Base-by-base conservation (phyloP, 1,284 basidiomycete genomes). In the Lignosus rhinocerotis region DNA sequence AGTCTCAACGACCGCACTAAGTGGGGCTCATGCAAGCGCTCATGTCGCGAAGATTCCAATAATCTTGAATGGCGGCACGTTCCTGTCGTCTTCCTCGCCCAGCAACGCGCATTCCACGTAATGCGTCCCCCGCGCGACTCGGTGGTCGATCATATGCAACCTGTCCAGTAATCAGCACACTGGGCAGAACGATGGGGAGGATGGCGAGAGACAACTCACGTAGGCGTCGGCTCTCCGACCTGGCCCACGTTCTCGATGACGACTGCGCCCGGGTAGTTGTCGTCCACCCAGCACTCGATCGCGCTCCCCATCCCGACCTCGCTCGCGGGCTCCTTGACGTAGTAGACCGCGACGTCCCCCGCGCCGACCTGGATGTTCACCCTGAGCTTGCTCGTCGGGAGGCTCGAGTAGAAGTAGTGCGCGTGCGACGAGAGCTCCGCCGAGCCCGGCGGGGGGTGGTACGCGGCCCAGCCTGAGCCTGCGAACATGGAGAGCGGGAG, bases 331-430 rank as follows among this genome's bases (percentile, higher is more conserved):
- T 86, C 91, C 70, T 80, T 79, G 47, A 93, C 59, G 70, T 85
- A 93, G 74, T 94, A 94, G 12, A 94, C 77, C 38, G 87, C 90
- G 45, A 94, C 80, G 67, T 94, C 91, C 3, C 91, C 91, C 36
- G 86, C 87, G 0, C 86, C 85, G 0, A 88, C 81, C 70, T 83
- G 81, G 43, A 94, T 77, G 25, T 88, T 88, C 16, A 96, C 84
- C 41, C 94, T 80, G 55, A 97, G 73, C 69, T 83, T 83, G 67
- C 88, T 90, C 56, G 87, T 87, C 6, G 90, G 91, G 55, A 89
- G 76, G 56, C 86, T 87, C 19, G 92, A 89, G 72, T 90, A 88
- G 90, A 94, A 98, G 72, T 96, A 96, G 74, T 96, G 92, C 58
- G 81, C 80, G 53, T 83, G 81, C 32, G 83, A 83, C 58, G 78